Evolutionary conservation across 495 filamentous ascomycete genomes (phyloP).

Genomic region (Immersiella caudata): DNA sequence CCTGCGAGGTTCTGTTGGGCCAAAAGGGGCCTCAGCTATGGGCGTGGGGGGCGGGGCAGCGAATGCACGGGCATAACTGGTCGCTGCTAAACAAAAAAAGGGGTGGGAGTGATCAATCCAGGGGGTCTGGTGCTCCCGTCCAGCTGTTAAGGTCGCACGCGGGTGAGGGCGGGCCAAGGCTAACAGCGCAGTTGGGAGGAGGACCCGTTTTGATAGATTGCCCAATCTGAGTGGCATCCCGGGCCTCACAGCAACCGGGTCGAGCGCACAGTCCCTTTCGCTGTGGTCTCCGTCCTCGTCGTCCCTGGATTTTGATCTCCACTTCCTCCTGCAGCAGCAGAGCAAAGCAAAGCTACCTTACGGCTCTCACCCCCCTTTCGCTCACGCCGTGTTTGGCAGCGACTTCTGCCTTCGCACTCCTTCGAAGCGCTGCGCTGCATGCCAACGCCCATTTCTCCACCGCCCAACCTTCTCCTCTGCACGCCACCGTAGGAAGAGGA

Average conservation of each 20-base stretch:
- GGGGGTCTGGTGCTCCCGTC: constrained; percentile 8
- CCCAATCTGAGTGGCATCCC: constrained; percentile 16
- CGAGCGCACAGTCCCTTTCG: constrained; percentile 8
- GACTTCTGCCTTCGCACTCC: neutral
- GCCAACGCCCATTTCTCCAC: constrained; percentile 11
- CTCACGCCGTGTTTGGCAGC: neutral
- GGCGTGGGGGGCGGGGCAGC: constrained; percentile 16
- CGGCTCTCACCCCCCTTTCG: neutral
- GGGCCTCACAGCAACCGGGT: constrained; percentile 13
- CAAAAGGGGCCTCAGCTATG: constrained; percentile 8
- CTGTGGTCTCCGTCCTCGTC: constrained; percentile 9
- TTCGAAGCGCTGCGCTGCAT: constrained; percentile 7
- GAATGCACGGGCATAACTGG: constrained; percentile 21
- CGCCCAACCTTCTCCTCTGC: constrained; percentile 21
- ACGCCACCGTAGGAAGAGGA: constrained; percentile 12
- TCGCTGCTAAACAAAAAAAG: constrained; percentile 13
- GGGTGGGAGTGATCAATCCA: constrained; percentile 13
- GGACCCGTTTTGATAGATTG: constrained; percentile 13
- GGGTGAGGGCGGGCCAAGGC: neutral
- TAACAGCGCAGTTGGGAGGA: constrained; percentile 7
- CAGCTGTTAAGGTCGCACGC: constrained; percentile 7
- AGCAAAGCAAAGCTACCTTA: neutral
- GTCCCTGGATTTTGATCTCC: constrained; percentile 21
- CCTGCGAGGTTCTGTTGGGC: constrained; percentile 11
- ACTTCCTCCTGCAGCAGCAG: constrained; percentile 16